Evolutionary conservation across 768 basidiomycete genomes (phyloP), one percentile per base, ranked within the genome.

Genomic region (Boletellus emodensis): DNA sequence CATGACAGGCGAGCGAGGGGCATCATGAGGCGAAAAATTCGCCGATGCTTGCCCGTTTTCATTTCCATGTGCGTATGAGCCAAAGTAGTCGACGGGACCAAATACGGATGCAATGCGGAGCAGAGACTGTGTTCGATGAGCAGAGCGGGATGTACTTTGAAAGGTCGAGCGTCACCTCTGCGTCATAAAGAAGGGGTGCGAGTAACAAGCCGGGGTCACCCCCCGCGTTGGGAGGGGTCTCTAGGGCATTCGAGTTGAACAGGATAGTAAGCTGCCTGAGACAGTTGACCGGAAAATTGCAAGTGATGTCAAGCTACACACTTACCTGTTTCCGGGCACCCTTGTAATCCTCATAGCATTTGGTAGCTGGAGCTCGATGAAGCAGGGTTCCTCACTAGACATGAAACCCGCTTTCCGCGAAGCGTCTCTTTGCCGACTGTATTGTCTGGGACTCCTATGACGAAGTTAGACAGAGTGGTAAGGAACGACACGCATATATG

Each of bases 71-170:
- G 45, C 44, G 49, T 67, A 73, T 10, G 65, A 59, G 10, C 58
- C 61, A 54, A 90, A 80, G 34, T 70, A 70, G 57, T 90, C 88
- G 22, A 91, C 58, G 5, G 71, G 64, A 28, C 89, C 89, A 60
- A 90, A 91, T 35, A 78, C 76, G 13, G 72, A 65, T 11, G 75
- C 74, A 33, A 91, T 69, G 22, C 66, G 71, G 13, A 70, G 68
- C 24, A 88, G 65, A 14, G 78, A 72, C 86, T 87, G 40, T 2
- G 22, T 24, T 28, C 14, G 18, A 35, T 41, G 44, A 22, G 42
- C 58, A 39, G 57, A 54, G 43, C 33, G 47, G 40, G 41, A 46
- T 39, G 13, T 18, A 13, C 9, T 24, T n/a, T 14, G 46, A 36
- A 48, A 34, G 39, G 17, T 24, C 3, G 35, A 37, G 64, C 68